Conservation (phyloP, 2,329 filamentous ascomycete genomes). For the Trichocomaceae sp. region DNA sequence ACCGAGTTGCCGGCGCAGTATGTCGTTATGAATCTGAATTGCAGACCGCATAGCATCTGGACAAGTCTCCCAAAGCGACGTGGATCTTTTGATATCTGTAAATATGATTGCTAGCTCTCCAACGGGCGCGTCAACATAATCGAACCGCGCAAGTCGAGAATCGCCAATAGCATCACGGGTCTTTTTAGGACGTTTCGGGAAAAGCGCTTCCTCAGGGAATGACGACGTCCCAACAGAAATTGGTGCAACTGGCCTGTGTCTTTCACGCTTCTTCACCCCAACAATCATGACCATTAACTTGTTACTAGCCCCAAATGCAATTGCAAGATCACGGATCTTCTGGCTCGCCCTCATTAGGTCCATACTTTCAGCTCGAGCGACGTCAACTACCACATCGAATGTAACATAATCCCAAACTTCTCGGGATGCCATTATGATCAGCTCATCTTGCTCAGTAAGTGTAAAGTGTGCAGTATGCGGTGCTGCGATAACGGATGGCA, state of each 20-base stretch:
- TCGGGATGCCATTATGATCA: constrained; percentile 81
- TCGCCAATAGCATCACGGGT: constrained; percentile 59
- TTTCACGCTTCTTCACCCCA: constrained; percentile 80
- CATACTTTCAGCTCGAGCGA: constrained; percentile 74
- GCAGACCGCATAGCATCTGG: constrained; percentile 92
- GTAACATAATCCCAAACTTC: constrained; percentile 95
- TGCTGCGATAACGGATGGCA: constrained; percentile 87
- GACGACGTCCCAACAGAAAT: constrained; percentile 59
- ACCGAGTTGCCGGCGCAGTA: constrained; percentile 87
- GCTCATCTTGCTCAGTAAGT: constrained; percentile 83
- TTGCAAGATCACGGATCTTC: constrained; percentile 87
- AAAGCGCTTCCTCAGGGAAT: constrained; percentile 58
- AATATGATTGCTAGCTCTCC: constrained; percentile 92
- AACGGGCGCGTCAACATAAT: constrained; percentile 84
- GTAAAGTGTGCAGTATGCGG: constrained; percentile 74
- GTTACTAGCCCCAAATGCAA: constrained; percentile 85
- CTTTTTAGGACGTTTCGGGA: constrained; percentile 57
- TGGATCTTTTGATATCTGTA: constrained; percentile 98
- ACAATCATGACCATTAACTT: constrained; percentile 99
- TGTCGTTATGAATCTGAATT: constrained; percentile 94
- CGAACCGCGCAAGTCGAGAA: constrained; percentile 77
- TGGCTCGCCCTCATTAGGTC: constrained; percentile 94
- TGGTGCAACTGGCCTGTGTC: constrained; percentile 24
- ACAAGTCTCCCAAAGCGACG: constrained; percentile 90
- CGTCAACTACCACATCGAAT: constrained; percentile 83